Percentiles rank a stretch among this genome's conserved stretches.
Evolutionary conservation across 768 basidiomycete species (phyloP).

Genomic region (Gymnopilus dilepis): DNA sequence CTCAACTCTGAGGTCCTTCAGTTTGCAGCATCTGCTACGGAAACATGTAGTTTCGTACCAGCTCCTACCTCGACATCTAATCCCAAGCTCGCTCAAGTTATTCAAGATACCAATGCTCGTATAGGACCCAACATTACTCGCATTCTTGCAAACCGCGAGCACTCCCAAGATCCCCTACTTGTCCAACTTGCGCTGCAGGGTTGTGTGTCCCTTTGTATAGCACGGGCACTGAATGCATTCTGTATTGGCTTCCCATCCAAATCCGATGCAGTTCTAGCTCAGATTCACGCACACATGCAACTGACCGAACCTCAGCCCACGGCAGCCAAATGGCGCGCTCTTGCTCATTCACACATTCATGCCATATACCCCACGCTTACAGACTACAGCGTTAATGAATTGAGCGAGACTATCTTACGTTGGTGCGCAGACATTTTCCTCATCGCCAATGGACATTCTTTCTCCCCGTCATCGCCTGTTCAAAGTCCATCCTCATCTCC

Average conservation of each 20-base stretch:
- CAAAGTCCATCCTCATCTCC: conserved; percentile 29
- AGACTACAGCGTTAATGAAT: conserved; percentile 71
- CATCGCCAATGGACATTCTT: conserved; percentile 61
- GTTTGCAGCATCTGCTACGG: conserved; percentile 76
- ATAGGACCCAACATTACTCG: conserved; percentile 67
- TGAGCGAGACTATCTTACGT: conserved; percentile 74
- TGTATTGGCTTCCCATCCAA: conserved; percentile 77
- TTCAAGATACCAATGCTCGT: conserved; percentile 64
- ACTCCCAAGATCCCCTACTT: conserved; percentile 76
- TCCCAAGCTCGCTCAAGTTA: conserved; percentile 52
- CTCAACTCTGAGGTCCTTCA: conserved; percentile 84
- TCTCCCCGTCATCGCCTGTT: conserved; percentile 28
- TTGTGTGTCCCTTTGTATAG: conserved; percentile 67
- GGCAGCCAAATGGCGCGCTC: conserved; percentile 76
- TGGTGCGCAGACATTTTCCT: conserved; percentile 74
- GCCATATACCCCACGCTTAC: conserved; percentile 67
- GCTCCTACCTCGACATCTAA: conserved; percentile 38
- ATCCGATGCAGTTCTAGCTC: conserved; percentile 66
- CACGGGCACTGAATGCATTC: conserved; percentile 71
- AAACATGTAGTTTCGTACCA: conserved; percentile 61
- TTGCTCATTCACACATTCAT: conserved; percentile 74
- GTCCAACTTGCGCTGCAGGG: conserved; percentile 81
- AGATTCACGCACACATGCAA: conserved; percentile 63
- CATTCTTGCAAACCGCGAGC: conserved; percentile 66
- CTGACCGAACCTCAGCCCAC: conserved; percentile 74